These are phyloP conservation scores for Monosporascus ibericus DNA, from an alignment of 2,329 filamentous ascomycete species.

Conservation along the genomic window DNA sequence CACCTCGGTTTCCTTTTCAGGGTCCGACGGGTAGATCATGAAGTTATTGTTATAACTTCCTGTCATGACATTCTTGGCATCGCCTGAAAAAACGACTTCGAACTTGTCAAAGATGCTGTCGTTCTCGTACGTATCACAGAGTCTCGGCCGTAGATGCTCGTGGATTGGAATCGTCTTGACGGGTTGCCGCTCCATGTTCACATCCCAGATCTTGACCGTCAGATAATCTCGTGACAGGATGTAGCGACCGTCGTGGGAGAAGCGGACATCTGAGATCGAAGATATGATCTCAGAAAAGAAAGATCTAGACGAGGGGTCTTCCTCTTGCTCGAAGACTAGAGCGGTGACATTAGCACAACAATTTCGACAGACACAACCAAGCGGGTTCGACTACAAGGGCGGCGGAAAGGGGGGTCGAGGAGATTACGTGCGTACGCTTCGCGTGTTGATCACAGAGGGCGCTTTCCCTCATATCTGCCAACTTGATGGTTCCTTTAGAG, in stretches of 20 bases:
- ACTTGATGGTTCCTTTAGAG: conserved; percentile 97
- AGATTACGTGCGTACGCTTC: conserved; percentile 60
- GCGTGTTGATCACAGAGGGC: conserved; percentile 93
- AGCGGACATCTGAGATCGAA: conserved; percentile 96
- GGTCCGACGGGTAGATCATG: conserved; percentile 98
- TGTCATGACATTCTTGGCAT: conserved; percentile 99
- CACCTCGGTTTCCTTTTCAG: conserved; percentile 93
- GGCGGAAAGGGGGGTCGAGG: conserved; percentile 3
- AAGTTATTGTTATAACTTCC: conserved; percentile 99
- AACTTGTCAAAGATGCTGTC: conserved; percentile 99
- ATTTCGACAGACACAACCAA: too few relatives aligned
- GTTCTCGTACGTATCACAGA: conserved; percentile 98
- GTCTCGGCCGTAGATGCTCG: conserved; percentile 85
- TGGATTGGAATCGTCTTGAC: conserved; percentile 99
- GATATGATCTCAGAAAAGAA: conserved; percentile 99
- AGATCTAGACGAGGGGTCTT: conserved; percentile 91
- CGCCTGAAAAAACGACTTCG: conserved; percentile 96
- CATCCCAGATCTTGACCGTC: conserved; percentile 99
- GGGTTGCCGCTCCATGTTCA: conserved; percentile 97
- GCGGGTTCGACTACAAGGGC: too few relatives aligned
- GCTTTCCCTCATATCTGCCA: conserved; percentile 97
- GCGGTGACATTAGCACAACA: conserved; percentile 14
- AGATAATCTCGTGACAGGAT: conserved; percentile 97
- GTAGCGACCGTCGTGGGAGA: conserved; percentile 93
- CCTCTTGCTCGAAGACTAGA: conserved; percentile 96